Conservation (phyloP, 495 filamentous ascomycete species). For the Wilcoxina mikolae region DNA sequence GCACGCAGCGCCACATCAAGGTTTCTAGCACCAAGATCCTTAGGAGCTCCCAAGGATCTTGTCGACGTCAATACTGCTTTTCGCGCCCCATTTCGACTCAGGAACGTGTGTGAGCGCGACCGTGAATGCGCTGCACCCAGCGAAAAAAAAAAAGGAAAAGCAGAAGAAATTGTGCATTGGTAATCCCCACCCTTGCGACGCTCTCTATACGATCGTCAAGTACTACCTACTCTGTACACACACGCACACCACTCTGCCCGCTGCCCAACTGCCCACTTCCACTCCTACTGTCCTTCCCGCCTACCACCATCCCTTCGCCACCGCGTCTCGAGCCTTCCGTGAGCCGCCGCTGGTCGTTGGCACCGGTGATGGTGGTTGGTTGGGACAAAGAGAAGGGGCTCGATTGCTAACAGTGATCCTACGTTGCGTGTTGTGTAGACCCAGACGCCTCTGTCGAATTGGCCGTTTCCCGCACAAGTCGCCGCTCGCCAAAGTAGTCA, state of each 20-base stretch:
- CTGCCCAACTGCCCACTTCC: conserved; percentile 14
- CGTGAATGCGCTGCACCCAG: neutral
- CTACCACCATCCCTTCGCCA: conserved; percentile 12
- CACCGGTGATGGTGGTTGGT: conserved; percentile 13
- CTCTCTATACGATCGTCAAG: neutral
- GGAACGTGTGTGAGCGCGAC: too few relatives aligned
- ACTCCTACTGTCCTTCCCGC: neutral
- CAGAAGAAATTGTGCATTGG: neutral
- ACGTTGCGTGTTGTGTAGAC: conserved; percentile 18
- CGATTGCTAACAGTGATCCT: conserved; percentile 26
- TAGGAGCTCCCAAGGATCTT: too few relatives aligned
- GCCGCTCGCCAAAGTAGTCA: conserved; percentile 20
- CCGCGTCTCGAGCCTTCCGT: conserved; percentile 11
- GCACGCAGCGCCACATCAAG: too few relatives aligned
- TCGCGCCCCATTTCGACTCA: too few relatives aligned
- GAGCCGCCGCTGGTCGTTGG: conserved; percentile 22
- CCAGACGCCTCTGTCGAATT: conserved; percentile 10
- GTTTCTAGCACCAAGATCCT: too few relatives aligned
- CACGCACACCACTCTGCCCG: conserved; percentile 8
- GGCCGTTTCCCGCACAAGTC: conserved; percentile 1
- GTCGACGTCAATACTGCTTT: neutral
- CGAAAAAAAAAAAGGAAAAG: neutral
- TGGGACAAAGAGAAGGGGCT: conserved; percentile 19
- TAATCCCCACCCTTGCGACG: neutral
- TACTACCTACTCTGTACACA: neutral